These are phyloP conservation scores for Aspergillus bridgeri DNA, from an alignment of 495 filamentous ascomycete genomes.

Conservation along the genomic window DNA sequence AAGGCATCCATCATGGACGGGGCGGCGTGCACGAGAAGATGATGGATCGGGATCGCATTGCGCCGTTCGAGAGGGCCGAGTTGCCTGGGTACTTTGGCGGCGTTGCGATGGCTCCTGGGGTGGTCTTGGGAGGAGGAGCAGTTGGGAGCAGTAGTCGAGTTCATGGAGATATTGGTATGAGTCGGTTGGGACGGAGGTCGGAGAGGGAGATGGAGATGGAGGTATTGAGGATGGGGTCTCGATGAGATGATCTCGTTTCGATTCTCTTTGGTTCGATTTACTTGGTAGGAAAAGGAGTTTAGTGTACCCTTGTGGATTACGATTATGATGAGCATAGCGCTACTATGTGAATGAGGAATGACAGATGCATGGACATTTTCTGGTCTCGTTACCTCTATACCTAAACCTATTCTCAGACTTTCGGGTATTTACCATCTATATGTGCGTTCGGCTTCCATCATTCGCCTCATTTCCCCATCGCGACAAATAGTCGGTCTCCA, in stretches of 20 bases:
- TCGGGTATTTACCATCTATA: background rate
- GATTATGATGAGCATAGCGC: background rate
- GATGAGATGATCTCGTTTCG: background rate
- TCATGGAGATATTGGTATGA: background rate
- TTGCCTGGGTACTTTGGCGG: constrained; percentile 14
- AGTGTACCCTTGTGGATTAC: too few species aligned
- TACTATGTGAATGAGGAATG: background rate
- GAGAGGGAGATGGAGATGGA: constrained; percentile 6
- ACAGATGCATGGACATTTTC: background rate
- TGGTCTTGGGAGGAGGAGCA: background rate
- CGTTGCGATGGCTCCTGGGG: constrained; percentile 1
- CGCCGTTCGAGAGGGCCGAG: constrained; percentile 16
- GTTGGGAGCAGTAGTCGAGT: background rate
- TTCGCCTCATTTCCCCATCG: constrained; percentile 72
- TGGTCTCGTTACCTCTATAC: background rate
- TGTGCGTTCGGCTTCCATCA: background rate
- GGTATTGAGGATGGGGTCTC: background rate
- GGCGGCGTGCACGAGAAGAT: constrained; percentile 26
- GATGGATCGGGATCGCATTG: constrained; percentile 14
- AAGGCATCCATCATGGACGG: constrained; percentile 12
- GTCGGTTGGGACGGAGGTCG: background rate
- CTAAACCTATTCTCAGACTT: background rate
- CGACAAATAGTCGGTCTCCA: constrained; percentile 88
- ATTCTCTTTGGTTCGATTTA: background rate
- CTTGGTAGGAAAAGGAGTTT: background rate